Conservation (phyloP, 1,284 basidiomycete species). For the Tausonia pullulans region DNA sequence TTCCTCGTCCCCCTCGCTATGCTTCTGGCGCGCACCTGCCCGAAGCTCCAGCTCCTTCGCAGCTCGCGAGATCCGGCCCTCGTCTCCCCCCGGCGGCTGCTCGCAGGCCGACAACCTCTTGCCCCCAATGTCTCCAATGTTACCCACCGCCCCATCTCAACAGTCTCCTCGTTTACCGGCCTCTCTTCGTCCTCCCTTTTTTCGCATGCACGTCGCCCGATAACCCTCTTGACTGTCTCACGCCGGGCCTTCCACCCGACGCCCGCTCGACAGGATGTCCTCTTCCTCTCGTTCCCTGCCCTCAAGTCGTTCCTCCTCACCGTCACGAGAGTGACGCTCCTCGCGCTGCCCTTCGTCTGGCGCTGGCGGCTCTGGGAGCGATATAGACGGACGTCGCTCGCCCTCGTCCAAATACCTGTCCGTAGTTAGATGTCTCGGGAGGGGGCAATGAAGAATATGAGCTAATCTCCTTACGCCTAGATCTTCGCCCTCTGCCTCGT, state of each 20-base stretch:
- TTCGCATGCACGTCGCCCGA: too few species aligned
- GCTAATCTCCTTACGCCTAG: constrained; percentile 21
- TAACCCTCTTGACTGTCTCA: neutral
- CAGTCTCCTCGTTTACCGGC: too few species aligned
- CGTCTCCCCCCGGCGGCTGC: too few species aligned
- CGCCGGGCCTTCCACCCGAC: constrained; percentile 19
- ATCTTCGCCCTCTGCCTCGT: constrained; percentile 41
- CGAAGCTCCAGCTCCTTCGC: too few species aligned
- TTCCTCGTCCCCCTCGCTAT: too few species aligned
- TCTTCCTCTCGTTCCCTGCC: constrained; percentile 40
- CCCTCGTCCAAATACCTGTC: constrained; percentile 38
- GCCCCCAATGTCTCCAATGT: too few species aligned
- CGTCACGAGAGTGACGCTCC: constrained; percentile 35
- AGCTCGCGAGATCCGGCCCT: too few species aligned
- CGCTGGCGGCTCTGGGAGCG: constrained; percentile 36
- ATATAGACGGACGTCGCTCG: constrained; percentile 33
- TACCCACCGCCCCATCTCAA: too few species aligned
- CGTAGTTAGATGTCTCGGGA: constrained; percentile 12
- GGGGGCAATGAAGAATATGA: constrained; percentile 11
- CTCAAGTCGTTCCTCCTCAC: constrained; percentile 35
- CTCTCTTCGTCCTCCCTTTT: too few species aligned
- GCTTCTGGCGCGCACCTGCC: too few species aligned
- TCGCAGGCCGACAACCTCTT: too few species aligned
- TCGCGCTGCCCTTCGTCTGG: constrained; percentile 41
- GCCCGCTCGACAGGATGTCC: constrained; percentile 31